A percentile compares a stretch with the other conserved stretches of the same genome.
phyloP scores from a whole-genome alignment of 2,329 filamentous ascomycete genomes.

The Corinectria fuckeliana region DNA sequence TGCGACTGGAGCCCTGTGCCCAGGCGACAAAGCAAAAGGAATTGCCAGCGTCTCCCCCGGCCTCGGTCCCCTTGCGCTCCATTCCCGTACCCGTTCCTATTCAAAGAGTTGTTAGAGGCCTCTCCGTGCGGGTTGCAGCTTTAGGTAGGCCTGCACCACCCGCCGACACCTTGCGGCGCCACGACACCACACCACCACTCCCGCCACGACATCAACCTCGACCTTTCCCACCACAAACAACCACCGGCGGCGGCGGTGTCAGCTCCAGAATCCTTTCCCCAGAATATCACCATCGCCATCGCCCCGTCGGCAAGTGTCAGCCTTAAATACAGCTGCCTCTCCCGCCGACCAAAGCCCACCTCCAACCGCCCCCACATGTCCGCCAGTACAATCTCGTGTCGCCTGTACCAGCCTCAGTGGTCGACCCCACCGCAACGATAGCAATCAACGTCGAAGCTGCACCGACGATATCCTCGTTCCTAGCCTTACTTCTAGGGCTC shows the following conservation, averaged over 20 bases:
- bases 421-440: constrained; percentile 36
- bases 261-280: not conserved
- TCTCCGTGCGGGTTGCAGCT: constrained; percentile 23
- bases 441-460: constrained; percentile 30
- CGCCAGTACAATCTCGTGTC: constrained; percentile 38
- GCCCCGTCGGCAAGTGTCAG: constrained; percentile 9
- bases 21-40: constrained; percentile 35
- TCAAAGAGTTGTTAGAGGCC: constrained; percentile 15
- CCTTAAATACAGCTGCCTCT: constrained; percentile 18
- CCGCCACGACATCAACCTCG: constrained; percentile 26
- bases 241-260: constrained; percentile 2
- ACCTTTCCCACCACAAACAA: constrained; percentile 6
- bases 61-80: constrained; percentile 18
- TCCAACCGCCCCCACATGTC: constrained; percentile 40
- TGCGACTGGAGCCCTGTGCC: constrained; percentile 32
- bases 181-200: constrained; percentile 32
- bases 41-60: constrained; percentile 23
- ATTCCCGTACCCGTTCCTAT: constrained; percentile 7
- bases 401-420: constrained; percentile 39
- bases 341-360: constrained; percentile 31
- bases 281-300: not conserved
- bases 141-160: constrained; percentile 28
- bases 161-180: constrained; percentile 14
- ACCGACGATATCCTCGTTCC: constrained; percentile 20
- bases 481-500: constrained; percentile 14